phyloP scores from a whole-genome alignment of 2,329 filamentous ascomycete species.

The Diaporthe caulivora region DNA sequence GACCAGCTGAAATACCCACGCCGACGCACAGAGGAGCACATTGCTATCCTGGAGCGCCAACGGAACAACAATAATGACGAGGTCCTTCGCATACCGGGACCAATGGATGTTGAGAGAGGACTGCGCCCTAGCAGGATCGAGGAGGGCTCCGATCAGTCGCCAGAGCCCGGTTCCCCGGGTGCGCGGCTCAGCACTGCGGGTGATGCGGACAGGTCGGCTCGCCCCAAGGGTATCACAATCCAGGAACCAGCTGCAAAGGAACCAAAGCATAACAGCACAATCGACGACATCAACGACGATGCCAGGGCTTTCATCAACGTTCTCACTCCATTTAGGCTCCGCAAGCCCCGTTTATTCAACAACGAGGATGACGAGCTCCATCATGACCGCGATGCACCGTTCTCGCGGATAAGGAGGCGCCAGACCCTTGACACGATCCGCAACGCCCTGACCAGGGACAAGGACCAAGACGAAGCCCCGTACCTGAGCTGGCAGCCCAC shows the following conservation, averaged over 20 bases:
- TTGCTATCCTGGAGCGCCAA: constrained; percentile 89
- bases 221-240: constrained; percentile 66
- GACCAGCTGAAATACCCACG: constrained; percentile 61
- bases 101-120: constrained; percentile 88
- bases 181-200: background rate
- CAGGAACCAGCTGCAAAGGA: constrained; percentile 57
- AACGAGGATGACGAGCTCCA: constrained; percentile 51
- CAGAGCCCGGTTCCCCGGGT: constrained; percentile 43
- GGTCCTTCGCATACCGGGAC: constrained; percentile 89
- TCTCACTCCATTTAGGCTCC: constrained; percentile 50
- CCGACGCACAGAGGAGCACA: constrained; percentile 78
- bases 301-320: constrained; percentile 51
- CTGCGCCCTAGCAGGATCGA: constrained; percentile 72
- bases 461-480: constrained; percentile 71
- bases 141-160: constrained; percentile 49
- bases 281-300: constrained; percentile 58
- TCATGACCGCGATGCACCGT: constrained; percentile 49
- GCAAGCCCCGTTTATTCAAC: constrained; percentile 47
- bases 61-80: constrained; percentile 78
- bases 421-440: constrained; percentile 71
- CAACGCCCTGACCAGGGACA: constrained; percentile 66
- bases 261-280: constrained; percentile 47
- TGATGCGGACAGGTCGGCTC: constrained; percentile 44
- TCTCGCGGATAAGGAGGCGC: constrained; percentile 50
- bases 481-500: constrained; percentile 97